Evolutionary conservation across 345 rosid genomes (phyloP).

Genomic region (Linum tenue): DNA sequence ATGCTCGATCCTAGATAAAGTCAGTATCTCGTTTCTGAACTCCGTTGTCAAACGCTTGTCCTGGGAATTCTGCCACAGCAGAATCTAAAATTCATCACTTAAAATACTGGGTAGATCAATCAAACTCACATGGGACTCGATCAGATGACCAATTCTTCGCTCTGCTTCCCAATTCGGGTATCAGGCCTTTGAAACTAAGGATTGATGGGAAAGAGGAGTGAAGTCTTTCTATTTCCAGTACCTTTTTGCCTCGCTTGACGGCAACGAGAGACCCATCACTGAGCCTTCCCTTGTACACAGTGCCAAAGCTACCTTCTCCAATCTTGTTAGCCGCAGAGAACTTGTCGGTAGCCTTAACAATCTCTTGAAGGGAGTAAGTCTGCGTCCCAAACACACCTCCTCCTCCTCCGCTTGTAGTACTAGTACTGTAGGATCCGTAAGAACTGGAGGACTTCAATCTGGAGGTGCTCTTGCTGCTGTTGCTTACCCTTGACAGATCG

Average conservation of each 20-base stretch:
- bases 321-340: conserved; percentile 51
- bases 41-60: conserved; percentile 40
- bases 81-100: conserved; percentile 9
- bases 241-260: conserved; percentile 82
- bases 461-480: conserved; percentile 24
- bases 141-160: too few species aligned
- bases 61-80: conserved; percentile 41
- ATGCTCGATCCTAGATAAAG: conserved; percentile 86
- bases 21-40: conserved; percentile 74
- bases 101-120: not conserved
- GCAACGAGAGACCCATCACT: conserved; percentile 77
- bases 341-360: conserved; percentile 63
- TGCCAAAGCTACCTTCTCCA: conserved; percentile 80
- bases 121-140: not conserved
- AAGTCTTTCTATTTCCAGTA: conserved; percentile 9
- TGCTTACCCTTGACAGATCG: conserved; percentile 44
- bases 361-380: conserved; percentile 51
- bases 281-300: conserved; percentile 71
- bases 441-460: conserved; percentile 40
- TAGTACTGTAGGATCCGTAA: conserved; percentile 32
- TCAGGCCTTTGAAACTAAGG: too few species aligned
- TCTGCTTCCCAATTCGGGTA: too few species aligned
- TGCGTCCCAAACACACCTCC: conserved; percentile 21
- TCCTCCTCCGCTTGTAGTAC: conserved; percentile 28
- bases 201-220: too few species aligned